These are phyloP conservation scores for Trifolium subterraneum DNA, from an alignment of 306 rosid genomes.

Conservation along the genomic window DNA sequence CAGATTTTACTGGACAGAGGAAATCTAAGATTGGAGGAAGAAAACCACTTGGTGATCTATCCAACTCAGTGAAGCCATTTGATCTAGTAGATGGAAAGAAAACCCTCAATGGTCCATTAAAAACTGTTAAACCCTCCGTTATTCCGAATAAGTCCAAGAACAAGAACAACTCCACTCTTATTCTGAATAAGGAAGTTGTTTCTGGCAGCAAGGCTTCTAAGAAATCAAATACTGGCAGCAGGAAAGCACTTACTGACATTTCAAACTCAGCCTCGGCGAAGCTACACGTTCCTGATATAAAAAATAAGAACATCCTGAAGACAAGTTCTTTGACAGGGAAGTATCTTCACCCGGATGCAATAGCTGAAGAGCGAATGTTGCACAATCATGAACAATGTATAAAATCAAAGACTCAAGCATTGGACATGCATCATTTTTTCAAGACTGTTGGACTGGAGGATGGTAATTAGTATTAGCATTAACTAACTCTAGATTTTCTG, in stretches of 20 bases:
- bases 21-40: conserved; percentile 63
- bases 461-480: conserved; percentile 46
- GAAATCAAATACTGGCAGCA: conserved; percentile 49
- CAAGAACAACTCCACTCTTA: conserved; percentile 32
- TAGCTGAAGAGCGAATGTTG: conserved; percentile 56
- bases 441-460: conserved; percentile 51
- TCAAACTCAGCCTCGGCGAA: conserved; percentile 61
- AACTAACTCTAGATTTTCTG: neutral
- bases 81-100: conserved; percentile 56
- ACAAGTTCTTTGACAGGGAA: neutral
- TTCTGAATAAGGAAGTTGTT: conserved; percentile 36
- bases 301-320: conserved; percentile 46
- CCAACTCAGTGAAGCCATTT: conserved; percentile 52
- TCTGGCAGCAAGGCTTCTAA: conserved; percentile 47
- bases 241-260: conserved; percentile 69
- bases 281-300: conserved; percentile 38
- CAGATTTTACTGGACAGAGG: conserved; percentile 42
- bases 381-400: conserved; percentile 66
- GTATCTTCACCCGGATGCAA: conserved; percentile 39
- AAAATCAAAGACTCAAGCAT: conserved; percentile 44
- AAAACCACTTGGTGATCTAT: conserved; percentile 73
- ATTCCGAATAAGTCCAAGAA: conserved; percentile 41
- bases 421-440: conserved; percentile 44
- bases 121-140: conserved; percentile 45
- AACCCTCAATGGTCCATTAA: conserved; percentile 51